These are phyloP conservation scores for Starmerella stellata DNA, from an alignment of 805 yeast species.

Conservation along the genomic window DNA sequence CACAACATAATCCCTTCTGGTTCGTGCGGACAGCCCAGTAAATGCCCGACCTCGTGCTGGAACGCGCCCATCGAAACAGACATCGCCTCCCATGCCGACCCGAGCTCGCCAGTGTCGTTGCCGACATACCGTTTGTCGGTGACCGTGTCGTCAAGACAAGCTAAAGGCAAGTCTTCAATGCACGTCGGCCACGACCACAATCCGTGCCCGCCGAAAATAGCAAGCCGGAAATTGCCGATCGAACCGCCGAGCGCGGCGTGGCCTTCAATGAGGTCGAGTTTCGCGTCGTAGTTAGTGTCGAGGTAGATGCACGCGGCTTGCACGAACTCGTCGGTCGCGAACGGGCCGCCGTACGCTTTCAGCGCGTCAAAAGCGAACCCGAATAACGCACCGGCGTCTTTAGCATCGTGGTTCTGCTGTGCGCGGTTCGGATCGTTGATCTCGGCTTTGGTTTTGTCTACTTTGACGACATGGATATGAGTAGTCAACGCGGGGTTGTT, in stretches of 20 bases:
- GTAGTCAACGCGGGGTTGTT: slow-evolving; percentile 35
- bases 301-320: slow-evolving; percentile 74
- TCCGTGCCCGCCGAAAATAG: slow-evolving; percentile 89
- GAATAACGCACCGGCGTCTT: slow-evolving; percentile 56
- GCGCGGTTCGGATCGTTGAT: slow-evolving; percentile 64
- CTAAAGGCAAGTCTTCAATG: slow-evolving; percentile 48
- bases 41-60: slow-evolving; percentile 88
- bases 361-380: slow-evolving; percentile 66
- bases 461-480: slow-evolving; percentile 58
- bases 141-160: slow-evolving; percentile 55
- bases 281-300: slow-evolving; percentile 69
- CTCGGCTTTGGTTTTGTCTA: slow-evolving; percentile 50
- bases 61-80: slow-evolving; percentile 82
- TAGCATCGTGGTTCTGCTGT: slow-evolving; percentile 66
- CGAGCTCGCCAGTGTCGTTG: slow-evolving; percentile 70
- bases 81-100: slow-evolving; percentile 77
- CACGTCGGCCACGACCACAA: slow-evolving; percentile 82
- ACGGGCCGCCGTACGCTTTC: slow-evolving; percentile 36
- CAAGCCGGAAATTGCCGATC: slow-evolving; percentile 46
- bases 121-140: slow-evolving; percentile 59
- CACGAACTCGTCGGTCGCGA: slow-evolving; percentile 30
- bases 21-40: slow-evolving; percentile 83
- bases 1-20: slow-evolving; percentile 78
- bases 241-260: slow-evolving; percentile 97
- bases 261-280: slow-evolving; percentile 41